These are phyloP conservation scores for Mucor mucedo DNA, from an alignment of 371 early-diverging fungal species.

Conservation along the genomic window DNA sequence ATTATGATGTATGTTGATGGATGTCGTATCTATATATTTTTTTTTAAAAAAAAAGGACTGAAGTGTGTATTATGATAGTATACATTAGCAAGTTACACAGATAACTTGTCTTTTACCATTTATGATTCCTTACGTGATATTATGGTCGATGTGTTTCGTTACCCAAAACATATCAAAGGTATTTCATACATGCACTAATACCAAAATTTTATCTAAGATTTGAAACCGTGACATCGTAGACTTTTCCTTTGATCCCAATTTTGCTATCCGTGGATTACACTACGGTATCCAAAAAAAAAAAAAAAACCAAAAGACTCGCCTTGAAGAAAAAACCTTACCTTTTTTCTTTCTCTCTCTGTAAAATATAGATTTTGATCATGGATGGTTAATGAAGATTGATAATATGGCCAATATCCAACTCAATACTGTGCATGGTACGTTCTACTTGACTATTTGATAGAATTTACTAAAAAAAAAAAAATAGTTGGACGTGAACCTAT, in stretches of 20 bases:
- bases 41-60: too few relatives aligned
- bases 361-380: constrained; percentile 54
- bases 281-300: constrained; percentile 37
- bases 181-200: neutral
- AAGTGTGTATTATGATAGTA: constrained; percentile 38
- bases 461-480: neutral
- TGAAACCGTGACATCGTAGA: constrained; percentile 8
- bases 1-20: constrained; percentile 48
- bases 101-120: constrained; percentile 59
- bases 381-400: constrained; percentile 75
- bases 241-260: constrained; percentile 63
- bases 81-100: constrained; percentile 67
- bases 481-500: constrained; percentile 59
- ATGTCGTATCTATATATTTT: too few relatives aligned
- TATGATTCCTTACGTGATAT: constrained; percentile 62
- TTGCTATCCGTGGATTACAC: constrained; percentile 70
- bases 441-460: too few relatives aligned
- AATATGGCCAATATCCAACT: constrained; percentile 68
- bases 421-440: constrained; percentile 61
- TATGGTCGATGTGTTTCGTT: constrained; percentile 58
- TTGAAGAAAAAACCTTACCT: neutral
- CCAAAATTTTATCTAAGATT: too few relatives aligned
- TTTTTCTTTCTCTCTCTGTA: neutral
- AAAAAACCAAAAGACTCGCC: too few relatives aligned
- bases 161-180: constrained; percentile 57